phyloP scores from a whole-genome alignment of 2,329 filamentous ascomycete species.

The Talaromyces sp. region DNA sequence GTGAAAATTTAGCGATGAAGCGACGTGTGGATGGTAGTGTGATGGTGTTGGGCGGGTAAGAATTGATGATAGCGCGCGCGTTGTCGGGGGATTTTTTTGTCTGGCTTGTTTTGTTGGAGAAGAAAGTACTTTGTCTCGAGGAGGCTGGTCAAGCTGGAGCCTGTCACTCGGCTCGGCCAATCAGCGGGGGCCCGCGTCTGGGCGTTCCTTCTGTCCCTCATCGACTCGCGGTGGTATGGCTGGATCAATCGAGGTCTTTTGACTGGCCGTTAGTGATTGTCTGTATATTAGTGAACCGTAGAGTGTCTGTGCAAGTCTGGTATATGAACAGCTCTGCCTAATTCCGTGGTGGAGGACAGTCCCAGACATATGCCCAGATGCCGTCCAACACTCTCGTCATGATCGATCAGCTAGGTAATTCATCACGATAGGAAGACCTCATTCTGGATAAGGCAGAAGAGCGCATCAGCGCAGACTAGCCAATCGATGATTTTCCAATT shows the following conservation, averaged over 20 bases:
- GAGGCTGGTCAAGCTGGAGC: conserved; percentile 1
- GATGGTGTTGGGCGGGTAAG: conserved; percentile 3
- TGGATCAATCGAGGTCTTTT: background rate
- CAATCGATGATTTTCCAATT: background rate
- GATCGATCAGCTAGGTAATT: background rate
- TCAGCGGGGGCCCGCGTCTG: conserved; percentile 9
- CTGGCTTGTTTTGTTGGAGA: conserved; percentile 8
- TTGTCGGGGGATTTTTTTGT: conserved; percentile 6
- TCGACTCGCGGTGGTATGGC: background rate
- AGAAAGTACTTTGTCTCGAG: background rate
- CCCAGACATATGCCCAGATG: background rate
- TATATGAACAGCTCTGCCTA: background rate
- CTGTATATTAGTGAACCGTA: background rate
- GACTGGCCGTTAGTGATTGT: background rate
- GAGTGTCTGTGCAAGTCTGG: background rate
- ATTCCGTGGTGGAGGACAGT: background rate
- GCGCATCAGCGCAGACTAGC: background rate
- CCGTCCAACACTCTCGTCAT: background rate
- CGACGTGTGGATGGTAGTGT: conserved; percentile 9
- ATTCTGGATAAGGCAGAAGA: background rate
- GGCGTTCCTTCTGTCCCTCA: background rate
- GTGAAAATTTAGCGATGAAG: background rate
- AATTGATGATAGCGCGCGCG: conserved; percentile 10
- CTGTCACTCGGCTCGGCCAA: conserved; percentile 8
- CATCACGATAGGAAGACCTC: background rate